Conservation (phyloP, 805 yeast species). For the Ogataea populi-albae region DNA sequence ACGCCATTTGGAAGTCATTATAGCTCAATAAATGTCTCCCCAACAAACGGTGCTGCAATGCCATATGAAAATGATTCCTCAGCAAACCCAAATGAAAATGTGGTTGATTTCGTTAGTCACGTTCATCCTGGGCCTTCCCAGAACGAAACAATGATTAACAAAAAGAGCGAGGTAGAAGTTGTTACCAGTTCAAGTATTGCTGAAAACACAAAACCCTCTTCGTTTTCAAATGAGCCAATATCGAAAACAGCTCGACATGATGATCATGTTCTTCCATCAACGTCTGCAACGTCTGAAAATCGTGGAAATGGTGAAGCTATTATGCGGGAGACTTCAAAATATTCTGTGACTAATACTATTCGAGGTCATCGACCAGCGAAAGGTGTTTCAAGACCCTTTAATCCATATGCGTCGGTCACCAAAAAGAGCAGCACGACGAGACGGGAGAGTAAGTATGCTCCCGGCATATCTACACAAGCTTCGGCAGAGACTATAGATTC, state of each 20-base stretch:
- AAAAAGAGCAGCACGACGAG: slow-evolving; percentile 7
- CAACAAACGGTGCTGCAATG: no score
- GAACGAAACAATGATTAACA: not conserved
- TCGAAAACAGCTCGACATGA: no score
- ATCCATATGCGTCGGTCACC: slow-evolving; percentile 22
- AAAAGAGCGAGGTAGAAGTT: not conserved
- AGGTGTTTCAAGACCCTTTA: slow-evolving; percentile 10
- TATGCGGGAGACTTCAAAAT: slow-evolving; percentile 7
- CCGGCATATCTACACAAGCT: slow-evolving; percentile 3
- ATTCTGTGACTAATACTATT: slow-evolving; percentile 1
- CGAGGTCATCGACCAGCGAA: not conserved
- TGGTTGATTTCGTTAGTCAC: not conserved
- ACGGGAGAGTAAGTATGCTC: slow-evolving; percentile 14
- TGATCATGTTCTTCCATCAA: no score
- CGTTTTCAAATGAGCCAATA: not conserved
- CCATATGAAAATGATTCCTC: not conserved
- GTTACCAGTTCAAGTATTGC: not conserved
- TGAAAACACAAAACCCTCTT: not conserved
- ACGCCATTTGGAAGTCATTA: slow-evolving; percentile 7
- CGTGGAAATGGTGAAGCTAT: no score
- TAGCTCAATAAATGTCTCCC: slow-evolving; percentile 9
- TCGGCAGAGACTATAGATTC: slow-evolving; percentile 4
- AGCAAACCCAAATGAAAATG: not conserved
- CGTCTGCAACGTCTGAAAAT: no score
- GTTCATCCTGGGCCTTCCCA: not conserved